phyloP scores from a whole-genome alignment of 2,329 filamentous ascomycete species.

The Aspergillaceae sp. region DNA sequence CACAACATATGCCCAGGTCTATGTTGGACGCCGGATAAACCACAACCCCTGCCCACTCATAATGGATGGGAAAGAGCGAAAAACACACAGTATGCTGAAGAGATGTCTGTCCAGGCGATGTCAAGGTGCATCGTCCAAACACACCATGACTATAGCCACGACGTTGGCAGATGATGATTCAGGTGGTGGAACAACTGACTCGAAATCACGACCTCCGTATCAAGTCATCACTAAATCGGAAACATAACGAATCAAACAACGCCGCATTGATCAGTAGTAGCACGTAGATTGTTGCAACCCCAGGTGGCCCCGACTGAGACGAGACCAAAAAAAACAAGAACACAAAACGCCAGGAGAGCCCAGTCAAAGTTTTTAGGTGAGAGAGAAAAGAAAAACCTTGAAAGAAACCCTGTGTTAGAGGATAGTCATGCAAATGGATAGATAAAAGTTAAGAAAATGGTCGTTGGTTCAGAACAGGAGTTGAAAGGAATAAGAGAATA shows the following conservation, averaged over 20 bases:
- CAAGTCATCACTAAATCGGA: background rate
- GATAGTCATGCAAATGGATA: slow-evolving; percentile 1
- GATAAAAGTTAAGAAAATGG: background rate
- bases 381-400: background rate
- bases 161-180: background rate
- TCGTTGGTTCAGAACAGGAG: background rate
- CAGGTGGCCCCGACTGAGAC: background rate
- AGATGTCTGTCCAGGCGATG: no score
- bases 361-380: background rate
- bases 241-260: background rate
- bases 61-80: slow-evolving; percentile 20
- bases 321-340: background rate
- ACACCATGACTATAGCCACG: background rate
- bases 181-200: background rate
- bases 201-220: no score
- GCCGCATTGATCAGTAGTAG: background rate
- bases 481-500: background rate
- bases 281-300: background rate
- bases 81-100: slow-evolving; percentile 2
- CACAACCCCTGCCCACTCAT: slow-evolving; percentile 26
- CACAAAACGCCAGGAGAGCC: background rate
- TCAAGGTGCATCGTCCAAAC: background rate
- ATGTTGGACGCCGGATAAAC: slow-evolving; percentile 35
- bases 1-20: slow-evolving; percentile 32
- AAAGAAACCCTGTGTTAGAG: background rate